A percentile compares a stretch with the other conserved stretches of the same genome.
These are phyloP conservation scores for Claviceps lovelessii DNA, from an alignment of 2,329 filamentous ascomycete genomes.

Conservation along the genomic window DNA sequence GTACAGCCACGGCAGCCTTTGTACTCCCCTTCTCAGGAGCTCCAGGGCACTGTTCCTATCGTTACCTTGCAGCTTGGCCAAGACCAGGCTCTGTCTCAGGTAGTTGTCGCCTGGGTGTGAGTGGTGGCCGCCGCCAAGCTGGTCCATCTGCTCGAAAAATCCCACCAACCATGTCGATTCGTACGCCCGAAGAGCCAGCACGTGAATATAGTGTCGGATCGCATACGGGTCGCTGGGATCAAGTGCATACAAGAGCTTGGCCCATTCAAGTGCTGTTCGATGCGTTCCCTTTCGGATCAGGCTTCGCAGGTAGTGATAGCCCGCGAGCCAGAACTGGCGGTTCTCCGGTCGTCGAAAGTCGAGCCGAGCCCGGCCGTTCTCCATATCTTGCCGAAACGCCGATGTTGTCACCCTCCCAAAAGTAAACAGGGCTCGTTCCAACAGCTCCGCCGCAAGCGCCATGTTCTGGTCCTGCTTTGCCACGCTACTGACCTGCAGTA, in stretches of 20 bases:
- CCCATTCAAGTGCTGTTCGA: conserved; percentile 86
- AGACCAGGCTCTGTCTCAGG: conserved; percentile 58
- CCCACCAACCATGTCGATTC: conserved; percentile 65
- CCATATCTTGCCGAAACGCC: conserved; percentile 61
- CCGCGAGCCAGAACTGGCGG: conserved; percentile 80
- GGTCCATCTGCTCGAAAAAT: conserved; percentile 37
- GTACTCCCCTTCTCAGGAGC: conserved; percentile 53
- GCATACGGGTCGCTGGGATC: conserved; percentile 71
- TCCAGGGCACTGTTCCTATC: conserved; percentile 51
- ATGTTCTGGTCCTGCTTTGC: conserved; percentile 85
- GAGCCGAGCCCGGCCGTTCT: conserved; percentile 64
- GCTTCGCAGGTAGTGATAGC: conserved; percentile 76
- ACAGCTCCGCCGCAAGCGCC: conserved; percentile 69
- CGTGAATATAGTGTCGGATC: conserved; percentile 66
- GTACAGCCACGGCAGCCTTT: conserved; percentile 71
- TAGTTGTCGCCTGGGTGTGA: conserved; percentile 39
- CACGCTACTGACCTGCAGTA: conserved; percentile 87
- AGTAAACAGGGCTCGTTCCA: conserved; percentile 82
- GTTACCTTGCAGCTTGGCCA: conserved; percentile 61
- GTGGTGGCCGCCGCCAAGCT: conserved; percentile 11
- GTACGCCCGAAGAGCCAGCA: conserved; percentile 67
- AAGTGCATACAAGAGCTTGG: conserved; percentile 66
- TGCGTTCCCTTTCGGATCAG: conserved; percentile 85
- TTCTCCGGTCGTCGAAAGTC: conserved; percentile 76
- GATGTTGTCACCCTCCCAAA: conserved; percentile 83